Percentiles rank a stretch among this genome's conserved stretches.
phyloP scores from a whole-genome alignment of 306 rosid species.

The Gynostemma pentaphyllum region DNA sequence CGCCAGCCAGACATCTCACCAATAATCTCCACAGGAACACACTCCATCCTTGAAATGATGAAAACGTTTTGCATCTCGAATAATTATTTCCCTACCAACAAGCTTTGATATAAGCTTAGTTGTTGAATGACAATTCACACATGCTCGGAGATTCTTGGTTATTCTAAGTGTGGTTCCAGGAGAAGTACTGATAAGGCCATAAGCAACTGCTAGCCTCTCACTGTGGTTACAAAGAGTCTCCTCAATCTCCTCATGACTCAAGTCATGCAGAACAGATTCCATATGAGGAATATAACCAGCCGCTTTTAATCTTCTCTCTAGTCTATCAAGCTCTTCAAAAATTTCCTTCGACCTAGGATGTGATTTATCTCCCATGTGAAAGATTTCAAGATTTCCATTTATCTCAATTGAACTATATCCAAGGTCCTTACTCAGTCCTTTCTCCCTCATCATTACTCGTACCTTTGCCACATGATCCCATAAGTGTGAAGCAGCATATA shows the following conservation, averaged over 20 bases:
- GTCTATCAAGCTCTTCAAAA: conserved; percentile 8
- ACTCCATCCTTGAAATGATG: conserved; percentile 9
- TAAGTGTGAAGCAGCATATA: conserved; percentile 7
- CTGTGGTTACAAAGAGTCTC: conserved; percentile 10
- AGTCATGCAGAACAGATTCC: conserved; percentile 10
- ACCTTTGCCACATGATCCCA: conserved; percentile 10
- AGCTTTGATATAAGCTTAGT: conserved; percentile 13
- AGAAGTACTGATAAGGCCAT: conserved; percentile 11
- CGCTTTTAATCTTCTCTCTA: conserved; percentile 8
- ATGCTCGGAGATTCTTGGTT: conserved; percentile 9
- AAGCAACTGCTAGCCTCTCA: conserved; percentile 12
- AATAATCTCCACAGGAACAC: conserved; percentile 12
- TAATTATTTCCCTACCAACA: conserved; percentile 8
- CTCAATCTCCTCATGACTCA: conserved; percentile 11
- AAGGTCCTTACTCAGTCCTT: conserved; percentile 10
- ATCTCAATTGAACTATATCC: conserved; percentile 16
- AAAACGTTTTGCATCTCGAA: conserved; percentile 11
- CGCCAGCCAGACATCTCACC: conserved; percentile 4
- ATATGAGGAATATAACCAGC: conserved; percentile 4
- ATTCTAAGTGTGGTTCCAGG: conserved; percentile 9
- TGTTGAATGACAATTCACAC: conserved; percentile 4
- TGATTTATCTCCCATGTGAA: conserved; percentile 7
- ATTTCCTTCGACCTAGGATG: conserved; percentile 7
- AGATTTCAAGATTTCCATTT: conserved; percentile 5
- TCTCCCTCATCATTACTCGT: conserved; percentile 12